phyloP scores from a whole-genome alignment of 306 rosid genomes.

The Oxytropis ochrocephala region DNA sequence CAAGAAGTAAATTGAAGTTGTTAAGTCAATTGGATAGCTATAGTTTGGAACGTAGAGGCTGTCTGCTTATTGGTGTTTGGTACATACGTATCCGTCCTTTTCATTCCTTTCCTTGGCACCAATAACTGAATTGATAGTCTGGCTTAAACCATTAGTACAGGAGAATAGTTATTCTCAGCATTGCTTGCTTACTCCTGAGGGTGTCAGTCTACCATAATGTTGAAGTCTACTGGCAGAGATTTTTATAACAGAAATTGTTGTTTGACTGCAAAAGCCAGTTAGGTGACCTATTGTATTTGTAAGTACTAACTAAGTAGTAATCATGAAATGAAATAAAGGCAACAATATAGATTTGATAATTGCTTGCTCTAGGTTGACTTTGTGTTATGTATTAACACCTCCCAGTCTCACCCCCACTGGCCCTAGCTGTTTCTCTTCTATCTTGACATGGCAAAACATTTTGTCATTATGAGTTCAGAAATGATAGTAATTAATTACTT shows the following conservation, averaged over 20 bases:
- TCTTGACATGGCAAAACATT: not conserved
- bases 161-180: not conserved
- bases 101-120: not conserved
- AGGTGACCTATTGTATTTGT: not conserved
- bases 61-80: no score
- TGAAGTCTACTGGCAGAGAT: not conserved
- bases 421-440: not conserved
- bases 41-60: no score
- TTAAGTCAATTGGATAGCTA: no score
- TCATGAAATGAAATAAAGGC: not conserved
- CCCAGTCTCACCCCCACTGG: not conserved
- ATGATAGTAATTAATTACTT: not conserved
- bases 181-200: not conserved
- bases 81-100: no score
- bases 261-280: no score
- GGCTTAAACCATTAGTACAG: not conserved
- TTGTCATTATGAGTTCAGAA: not conserved
- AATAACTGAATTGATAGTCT: not conserved
- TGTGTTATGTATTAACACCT: not conserved
- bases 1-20: no score
- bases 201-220: not conserved
- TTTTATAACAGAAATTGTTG: not conserved
- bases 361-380: no score
- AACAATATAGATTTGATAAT: no score
- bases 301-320: no score